These are phyloP conservation scores for Amanita exitialis DNA, from an alignment of 768 basidiomycete genomes.

Conservation along the genomic window DNA sequence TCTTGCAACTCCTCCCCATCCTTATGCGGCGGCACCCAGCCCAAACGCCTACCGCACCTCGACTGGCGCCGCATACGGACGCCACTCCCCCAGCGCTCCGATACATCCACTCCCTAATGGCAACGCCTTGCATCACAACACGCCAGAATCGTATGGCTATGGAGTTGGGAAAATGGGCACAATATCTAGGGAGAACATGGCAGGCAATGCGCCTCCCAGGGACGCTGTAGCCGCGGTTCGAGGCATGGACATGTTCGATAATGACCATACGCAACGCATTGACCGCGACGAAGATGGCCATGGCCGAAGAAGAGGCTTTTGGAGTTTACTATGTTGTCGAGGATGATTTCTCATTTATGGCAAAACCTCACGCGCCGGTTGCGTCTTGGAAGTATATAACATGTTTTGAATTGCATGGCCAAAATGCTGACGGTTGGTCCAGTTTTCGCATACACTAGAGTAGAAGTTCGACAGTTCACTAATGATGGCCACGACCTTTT, in stretches of 20 bases:
- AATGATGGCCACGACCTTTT: constrained; percentile 4
- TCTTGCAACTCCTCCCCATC: constrained; percentile 46
- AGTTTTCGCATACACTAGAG: constrained; percentile 11
- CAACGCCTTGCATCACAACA: constrained; percentile 35
- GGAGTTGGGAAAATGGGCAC: constrained; percentile 41
- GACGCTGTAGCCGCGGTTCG: constrained; percentile 26
- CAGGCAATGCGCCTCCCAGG: constrained; percentile 23
- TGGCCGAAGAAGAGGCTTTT: constrained; percentile 53
- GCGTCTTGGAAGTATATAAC: constrained; percentile 14
- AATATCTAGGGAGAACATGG: constrained; percentile 42
- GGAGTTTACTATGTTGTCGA: constrained; percentile 60
- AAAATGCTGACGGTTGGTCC: background rate
- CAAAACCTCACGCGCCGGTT: constrained; percentile 20
- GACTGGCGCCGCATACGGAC: constrained; percentile 37
- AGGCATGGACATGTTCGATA: constrained; percentile 58
- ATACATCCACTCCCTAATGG: constrained; percentile 25
- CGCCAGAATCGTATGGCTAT: constrained; percentile 64
- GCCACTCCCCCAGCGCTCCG: constrained; percentile 40
- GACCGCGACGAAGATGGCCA: constrained; percentile 60
- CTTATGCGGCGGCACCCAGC: constrained; percentile 60
- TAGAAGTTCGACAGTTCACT: constrained; percentile 5
- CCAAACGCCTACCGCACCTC: constrained; percentile 44
- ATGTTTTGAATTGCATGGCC: background rate
- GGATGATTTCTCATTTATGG: constrained; percentile 27
- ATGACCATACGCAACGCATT: constrained; percentile 49